Percentiles rank a stretch among this genome's conserved stretches.
Conservation (phyloP, 1,284 basidiomycete genomes). For the Meira miltonrushii region DNA sequence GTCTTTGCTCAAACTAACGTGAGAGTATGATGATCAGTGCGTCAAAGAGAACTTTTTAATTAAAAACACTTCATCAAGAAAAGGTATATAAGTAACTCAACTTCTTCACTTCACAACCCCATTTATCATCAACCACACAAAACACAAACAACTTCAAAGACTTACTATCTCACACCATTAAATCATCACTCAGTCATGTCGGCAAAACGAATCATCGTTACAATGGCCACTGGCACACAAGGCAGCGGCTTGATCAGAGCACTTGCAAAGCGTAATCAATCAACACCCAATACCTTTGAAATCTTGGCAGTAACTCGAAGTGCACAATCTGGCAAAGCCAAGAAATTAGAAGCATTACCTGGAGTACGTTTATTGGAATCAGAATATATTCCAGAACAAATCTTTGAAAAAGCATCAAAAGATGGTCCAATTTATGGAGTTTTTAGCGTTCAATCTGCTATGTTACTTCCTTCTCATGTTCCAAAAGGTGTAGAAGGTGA, state of each 20-base stretch:
- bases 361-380: not conserved
- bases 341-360: not conserved
- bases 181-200: not conserved
- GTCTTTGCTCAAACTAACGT: too few species aligned
- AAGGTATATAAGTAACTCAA: too few species aligned
- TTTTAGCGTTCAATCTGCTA: slow-evolving; percentile 3
- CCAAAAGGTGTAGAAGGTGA: not conserved
- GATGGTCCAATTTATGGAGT: slow-evolving; percentile 2
- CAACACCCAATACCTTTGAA: not conserved
- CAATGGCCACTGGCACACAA: slow-evolving; percentile 5
- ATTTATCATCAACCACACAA: too few species aligned
- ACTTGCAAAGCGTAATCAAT: slow-evolving; percentile 1
- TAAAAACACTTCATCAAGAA: too few species aligned
- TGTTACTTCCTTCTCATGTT: not conserved
- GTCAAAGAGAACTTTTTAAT: too few species aligned
- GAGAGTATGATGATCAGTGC: too few species aligned
- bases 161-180: not conserved
- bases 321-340: not conserved
- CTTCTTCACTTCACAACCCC: too few species aligned
- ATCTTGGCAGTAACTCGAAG: not conserved
- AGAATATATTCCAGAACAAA: slow-evolving; percentile 1
- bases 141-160: too few species aligned
- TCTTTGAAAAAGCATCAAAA: slow-evolving; percentile 1
- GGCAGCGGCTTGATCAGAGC: not conserved
- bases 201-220: not conserved